These are phyloP conservation scores for Chaetomiaceae sp. DNA, from an alignment of 2,329 filamentous ascomycete genomes.

Conservation along the genomic window DNA sequence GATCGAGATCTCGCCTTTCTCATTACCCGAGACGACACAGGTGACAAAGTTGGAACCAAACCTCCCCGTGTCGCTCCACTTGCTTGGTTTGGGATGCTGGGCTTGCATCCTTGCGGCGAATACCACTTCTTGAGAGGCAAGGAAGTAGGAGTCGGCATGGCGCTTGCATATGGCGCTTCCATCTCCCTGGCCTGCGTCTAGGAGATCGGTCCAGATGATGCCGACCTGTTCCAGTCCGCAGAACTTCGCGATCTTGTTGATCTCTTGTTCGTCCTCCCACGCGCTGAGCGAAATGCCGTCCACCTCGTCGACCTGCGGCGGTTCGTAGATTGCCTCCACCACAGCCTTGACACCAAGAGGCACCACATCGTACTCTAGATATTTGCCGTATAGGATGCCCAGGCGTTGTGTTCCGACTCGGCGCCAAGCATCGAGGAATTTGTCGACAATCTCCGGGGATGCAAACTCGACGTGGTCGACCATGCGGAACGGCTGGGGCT, in stretches of 20 bases:
- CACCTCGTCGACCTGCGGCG: slow-evolving; percentile 81
- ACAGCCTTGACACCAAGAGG: slow-evolving; percentile 92
- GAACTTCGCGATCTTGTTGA: slow-evolving; percentile 73
- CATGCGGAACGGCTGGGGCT: slow-evolving; percentile 92
- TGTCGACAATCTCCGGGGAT: slow-evolving; percentile 76
- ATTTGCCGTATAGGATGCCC: slow-evolving; percentile 86
- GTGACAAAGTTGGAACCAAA: slow-evolving; percentile 98
- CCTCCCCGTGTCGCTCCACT: slow-evolving; percentile 91
- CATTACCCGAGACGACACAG: slow-evolving; percentile 90
- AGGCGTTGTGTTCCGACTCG: slow-evolving; percentile 77
- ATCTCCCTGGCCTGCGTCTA: slow-evolving; percentile 75
- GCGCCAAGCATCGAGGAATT: slow-evolving; percentile 89
- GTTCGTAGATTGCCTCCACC: slow-evolving; percentile 95
- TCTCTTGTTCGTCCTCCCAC: slow-evolving; percentile 78
- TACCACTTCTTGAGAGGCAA: slow-evolving; percentile 86
- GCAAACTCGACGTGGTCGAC: slow-evolving; percentile 98
- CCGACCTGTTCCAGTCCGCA: slow-evolving; percentile 88
- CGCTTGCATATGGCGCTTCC: slow-evolving; percentile 91
- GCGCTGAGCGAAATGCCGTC: slow-evolving; percentile 82
- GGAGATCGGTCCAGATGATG: slow-evolving; percentile 89
- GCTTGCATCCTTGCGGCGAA: slow-evolving; percentile 88
- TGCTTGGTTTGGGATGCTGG: slow-evolving; percentile 81
- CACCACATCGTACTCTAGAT: slow-evolving; percentile 86
- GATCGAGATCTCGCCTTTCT: slow-evolving; percentile 80
- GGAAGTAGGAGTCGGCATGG: slow-evolving; percentile 89